Evolutionary conservation across 2,329 filamentous ascomycete species (phyloP), one percentile per base, ranked within the genome.

Genomic region (Fusarium ambrosium): DNA sequence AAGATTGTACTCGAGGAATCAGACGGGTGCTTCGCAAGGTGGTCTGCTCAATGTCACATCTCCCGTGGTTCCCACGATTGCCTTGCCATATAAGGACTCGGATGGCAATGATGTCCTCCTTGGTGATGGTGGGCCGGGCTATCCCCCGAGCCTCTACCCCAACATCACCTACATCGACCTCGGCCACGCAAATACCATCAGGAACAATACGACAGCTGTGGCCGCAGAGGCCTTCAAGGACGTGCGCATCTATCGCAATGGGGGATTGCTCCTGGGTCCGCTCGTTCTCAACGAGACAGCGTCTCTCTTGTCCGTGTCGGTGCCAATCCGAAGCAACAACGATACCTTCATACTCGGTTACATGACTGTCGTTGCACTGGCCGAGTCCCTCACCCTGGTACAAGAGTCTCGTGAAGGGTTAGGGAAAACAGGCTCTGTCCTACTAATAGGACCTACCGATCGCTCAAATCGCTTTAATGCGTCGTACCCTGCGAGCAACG

Each of bases 281-380:
- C 86, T 94, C 67, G 86, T 89, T 27, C 83, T 97, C 72, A 97
- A 97, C 80, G 85, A 89, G 53, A 90, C 91, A 0, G 93, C 93
- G 73, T 93, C 94, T 24, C 85, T 98, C 13, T 81, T 97, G 14
- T 98, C 95, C 3, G 86, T 97, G 68, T 97, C 95, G 0, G 84
- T 96, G 18, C 94, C 95, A 0, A 90, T 98, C 63, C 89, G 94
- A 69, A 91, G 93, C 80, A 87, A 87, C 2, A 88, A 88, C 3
- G 81, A 84, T 48, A 85, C 84, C 4, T 91, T 93, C 71, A 89
- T 96, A 1, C 86, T 98, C 6, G 95, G 94, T 2, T 98, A 95
- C 85, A 89, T 98, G 85, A 97, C 95, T 1, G 85, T 96, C 3
- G 86, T 97, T n/a, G 89, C 93, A 65, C 90, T 93, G 66, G 92